Percentiles rank a stretch among this genome's conserved stretches.
Evolutionary conservation across 495 filamentous ascomycete genomes (phyloP).

Genomic region (Extremus antarcticus): DNA sequence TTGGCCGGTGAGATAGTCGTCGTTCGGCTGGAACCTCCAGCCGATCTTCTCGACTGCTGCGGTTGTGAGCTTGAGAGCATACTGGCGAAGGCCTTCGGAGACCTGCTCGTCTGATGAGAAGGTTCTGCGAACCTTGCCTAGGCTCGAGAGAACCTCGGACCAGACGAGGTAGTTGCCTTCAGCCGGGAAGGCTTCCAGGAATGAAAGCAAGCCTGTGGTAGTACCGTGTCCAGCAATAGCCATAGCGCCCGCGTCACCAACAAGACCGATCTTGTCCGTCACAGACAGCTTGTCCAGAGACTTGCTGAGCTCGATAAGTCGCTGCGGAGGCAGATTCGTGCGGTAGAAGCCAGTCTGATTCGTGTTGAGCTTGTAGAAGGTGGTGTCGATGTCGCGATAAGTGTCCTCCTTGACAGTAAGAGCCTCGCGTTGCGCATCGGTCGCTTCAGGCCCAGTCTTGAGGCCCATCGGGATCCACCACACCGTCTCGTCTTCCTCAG

Average conservation of each 20-base stretch:
- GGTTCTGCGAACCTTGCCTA: slow-evolving; percentile 53
- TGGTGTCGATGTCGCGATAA: slow-evolving; percentile 59
- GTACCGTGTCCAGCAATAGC: slow-evolving; percentile 75
- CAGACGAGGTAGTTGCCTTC: slow-evolving; percentile 85
- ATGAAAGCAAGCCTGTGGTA: slow-evolving; percentile 65
- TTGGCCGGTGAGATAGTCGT: slow-evolving; percentile 72
- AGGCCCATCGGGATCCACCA: slow-evolving; percentile 94
- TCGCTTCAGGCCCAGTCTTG: slow-evolving; percentile 46
- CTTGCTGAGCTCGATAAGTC: slow-evolving; percentile 67
- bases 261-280: slow-evolving; percentile 82
- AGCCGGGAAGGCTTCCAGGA: slow-evolving; percentile 68
- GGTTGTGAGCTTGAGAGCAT: slow-evolving; percentile 58
- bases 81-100: slow-evolving; percentile 58
- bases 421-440: slow-evolving; percentile 44
- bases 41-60: slow-evolving; percentile 67
- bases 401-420: slow-evolving; percentile 67
- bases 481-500: slow-evolving; percentile 75
- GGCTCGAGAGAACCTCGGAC: slow-evolving; percentile 62
- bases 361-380: slow-evolving; percentile 87
- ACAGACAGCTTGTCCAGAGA: slow-evolving; percentile 60
- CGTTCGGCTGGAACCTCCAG: slow-evolving; percentile 65
- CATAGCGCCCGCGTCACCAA: slow-evolving; percentile 85
- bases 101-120: slow-evolving; percentile 49
- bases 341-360: slow-evolving; percentile 85
- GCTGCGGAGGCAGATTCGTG: slow-evolving; percentile 74